These are phyloP conservation scores for Globisporangium paddicum DNA, from an alignment of 352 stramenopile genomes.

Conservation along the genomic window DNA sequence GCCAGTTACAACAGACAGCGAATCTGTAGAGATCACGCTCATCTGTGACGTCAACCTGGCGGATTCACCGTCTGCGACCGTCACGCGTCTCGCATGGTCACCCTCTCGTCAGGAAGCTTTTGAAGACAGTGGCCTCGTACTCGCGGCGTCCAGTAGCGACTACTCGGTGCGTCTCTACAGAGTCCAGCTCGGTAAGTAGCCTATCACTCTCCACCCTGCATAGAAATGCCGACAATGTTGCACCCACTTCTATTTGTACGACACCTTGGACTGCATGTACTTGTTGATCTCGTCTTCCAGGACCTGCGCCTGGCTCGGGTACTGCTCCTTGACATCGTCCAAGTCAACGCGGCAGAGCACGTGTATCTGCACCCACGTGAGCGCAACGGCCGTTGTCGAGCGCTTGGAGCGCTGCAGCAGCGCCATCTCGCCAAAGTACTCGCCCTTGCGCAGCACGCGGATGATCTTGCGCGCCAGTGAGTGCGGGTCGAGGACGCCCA, in stretches of 20 bases:
- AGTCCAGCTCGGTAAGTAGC: slow-evolving; percentile 17
- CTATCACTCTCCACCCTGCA: not conserved
- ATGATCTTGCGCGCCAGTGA: slow-evolving; percentile 44
- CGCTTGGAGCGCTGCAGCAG: slow-evolving; percentile 59
- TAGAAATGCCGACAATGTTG: slow-evolving; percentile 1
- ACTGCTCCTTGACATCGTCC: slow-evolving; percentile 60
- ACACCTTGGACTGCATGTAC: slow-evolving; percentile 66
- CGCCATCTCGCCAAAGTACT: slow-evolving; percentile 80
- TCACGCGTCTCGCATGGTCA: slow-evolving; percentile 52
- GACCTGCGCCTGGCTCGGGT: slow-evolving; percentile 44
- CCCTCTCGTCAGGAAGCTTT: not conserved
- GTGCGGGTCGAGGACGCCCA: slow-evolving; percentile 60
- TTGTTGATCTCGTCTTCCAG: slow-evolving; percentile 73
- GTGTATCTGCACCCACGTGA: slow-evolving; percentile 76
- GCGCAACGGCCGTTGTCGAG: slow-evolving; percentile 56
- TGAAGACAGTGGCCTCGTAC: not conserved
- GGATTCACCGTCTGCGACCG: slow-evolving; percentile 26
- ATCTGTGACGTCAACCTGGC: slow-evolving; percentile 18
- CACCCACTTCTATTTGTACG: slow-evolving; percentile 31
- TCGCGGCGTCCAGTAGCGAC: slow-evolving; percentile 46
- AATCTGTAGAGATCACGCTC: slow-evolving; percentile 8
- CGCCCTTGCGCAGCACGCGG: slow-evolving; percentile 56
- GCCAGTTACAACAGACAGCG: not conserved
- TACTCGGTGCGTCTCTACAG: slow-evolving; percentile 50
- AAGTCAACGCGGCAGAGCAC: slow-evolving; percentile 55